Percentiles rank a stretch among this genome's conserved stretches.
Conservation (phyloP, 1,284 basidiomycete species). For the Jaminaea rosea region DNA sequence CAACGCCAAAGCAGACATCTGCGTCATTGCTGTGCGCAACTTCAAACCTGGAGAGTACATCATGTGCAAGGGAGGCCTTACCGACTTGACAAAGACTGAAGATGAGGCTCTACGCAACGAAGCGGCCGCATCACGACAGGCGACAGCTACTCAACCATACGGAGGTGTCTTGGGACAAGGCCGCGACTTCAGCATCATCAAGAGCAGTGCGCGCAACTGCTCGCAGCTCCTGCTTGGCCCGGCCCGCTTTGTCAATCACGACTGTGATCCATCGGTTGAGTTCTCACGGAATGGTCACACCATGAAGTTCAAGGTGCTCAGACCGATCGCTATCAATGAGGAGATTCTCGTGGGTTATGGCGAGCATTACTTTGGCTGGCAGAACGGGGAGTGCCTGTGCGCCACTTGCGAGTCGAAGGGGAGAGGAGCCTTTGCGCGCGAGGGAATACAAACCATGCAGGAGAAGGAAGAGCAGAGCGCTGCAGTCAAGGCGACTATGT, state of each 20-base stretch:
- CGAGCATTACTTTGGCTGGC: constrained; percentile 62
- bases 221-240: constrained; percentile 85
- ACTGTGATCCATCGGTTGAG: constrained; percentile 81
- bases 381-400: constrained; percentile 77
- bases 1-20: constrained; percentile 73
- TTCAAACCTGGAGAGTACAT: constrained; percentile 65
- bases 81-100: constrained; percentile 46
- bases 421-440: constrained; percentile 53
- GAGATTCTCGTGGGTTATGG: constrained; percentile 61
- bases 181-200: constrained; percentile 81
- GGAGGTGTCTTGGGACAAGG: constrained; percentile 57
- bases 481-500: background rate
- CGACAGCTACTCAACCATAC: constrained; percentile 4
- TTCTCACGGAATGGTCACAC: constrained; percentile 71
- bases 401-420: constrained; percentile 73
- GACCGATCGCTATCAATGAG: constrained; percentile 68
- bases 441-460: background rate
- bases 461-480: background rate
- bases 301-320: constrained; percentile 77
- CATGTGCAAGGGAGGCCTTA: constrained; percentile 56
- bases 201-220: constrained; percentile 78
- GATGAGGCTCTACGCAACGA: constrained; percentile 55
- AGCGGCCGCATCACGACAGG: constrained; percentile 54
- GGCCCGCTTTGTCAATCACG: constrained; percentile 87
- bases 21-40: constrained; percentile 70